Evolutionary conservation across 495 filamentous ascomycete genomes (phyloP), one percentile per base, ranked within the genome.

Genomic region (Clavariopsis aquatica): DNA sequence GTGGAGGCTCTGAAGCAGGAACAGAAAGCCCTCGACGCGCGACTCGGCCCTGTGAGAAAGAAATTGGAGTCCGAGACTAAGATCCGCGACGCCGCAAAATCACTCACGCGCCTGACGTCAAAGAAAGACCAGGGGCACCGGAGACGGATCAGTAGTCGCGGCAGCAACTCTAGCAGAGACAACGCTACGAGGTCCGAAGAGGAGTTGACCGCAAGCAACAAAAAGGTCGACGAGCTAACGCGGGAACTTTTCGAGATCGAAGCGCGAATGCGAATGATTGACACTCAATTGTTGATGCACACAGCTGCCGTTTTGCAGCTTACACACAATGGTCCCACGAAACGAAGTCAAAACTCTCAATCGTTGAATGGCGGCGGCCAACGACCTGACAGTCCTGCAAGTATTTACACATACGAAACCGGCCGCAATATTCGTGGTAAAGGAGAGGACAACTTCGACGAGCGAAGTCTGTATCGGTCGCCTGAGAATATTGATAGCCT

Each of bases 61-160:
- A 96, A 90, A 75, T 81, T 98, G 38, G 85, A 87, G n/a, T 85
- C 97, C 49, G 94, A 98, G 72, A 90, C 85, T 23, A 98, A 97
- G 76, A 87, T 96, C 61, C 87, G 91, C 62, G 93, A 97, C 81
- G 95, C 94, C 0, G 93, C 95, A 12, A 81, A 87, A 62, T 94
- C 90, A 17, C 86, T 98, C 72, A 86, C 85, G 47, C 82, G 89
- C 66, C 78, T 98, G 26, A 89, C 96, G 71, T 84, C 83, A 23
- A 79, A 81, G 55, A 82, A 81, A 59, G 80, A 76, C 31, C 27
- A 68, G 49, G 75, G 75, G 45, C 73, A 77, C 57, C 78, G 79
- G 27, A 77, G 80, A 59, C 88, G 85, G 58, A 72, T 86, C 2
- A 77, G 86, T 49, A 82, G 69, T 83, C 13, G 79, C 75, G 68